These are phyloP conservation scores for Durusdinium trenchii DNA, from an alignment of 73 alveolate genomes.

Conservation along the genomic window DNA sequence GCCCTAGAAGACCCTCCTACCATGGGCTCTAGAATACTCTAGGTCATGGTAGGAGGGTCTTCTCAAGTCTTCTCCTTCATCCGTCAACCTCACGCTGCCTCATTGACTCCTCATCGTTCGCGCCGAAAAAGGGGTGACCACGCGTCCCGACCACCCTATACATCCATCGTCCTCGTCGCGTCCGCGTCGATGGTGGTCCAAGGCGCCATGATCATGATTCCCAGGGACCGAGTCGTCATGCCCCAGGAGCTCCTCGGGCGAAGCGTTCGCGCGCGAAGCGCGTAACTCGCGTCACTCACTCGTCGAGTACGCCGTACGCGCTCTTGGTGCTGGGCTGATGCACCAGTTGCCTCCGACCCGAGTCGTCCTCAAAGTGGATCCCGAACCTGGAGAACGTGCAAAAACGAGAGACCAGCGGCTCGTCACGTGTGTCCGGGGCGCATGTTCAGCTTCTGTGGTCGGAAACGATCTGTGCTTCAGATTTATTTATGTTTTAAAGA, in stretches of 20 bases:
- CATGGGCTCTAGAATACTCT: no score
- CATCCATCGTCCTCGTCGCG: neutral
- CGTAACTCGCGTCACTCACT: neutral
- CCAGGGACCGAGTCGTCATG: conserved; percentile 96
- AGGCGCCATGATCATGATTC: conserved; percentile 77
- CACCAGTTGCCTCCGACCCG: conserved; percentile 98
- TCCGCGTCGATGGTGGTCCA: neutral
- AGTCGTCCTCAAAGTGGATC: conserved; percentile 99
- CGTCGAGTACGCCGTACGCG: neutral
- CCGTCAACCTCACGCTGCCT: no score
- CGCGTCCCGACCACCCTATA: no score
- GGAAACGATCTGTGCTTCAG: neutral
- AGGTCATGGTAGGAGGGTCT: no score
- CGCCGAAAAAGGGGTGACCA: no score
- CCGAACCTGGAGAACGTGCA: conserved; percentile 90
- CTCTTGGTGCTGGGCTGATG: conserved; percentile 92
- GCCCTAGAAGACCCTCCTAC: neutral
- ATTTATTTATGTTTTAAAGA: no score
- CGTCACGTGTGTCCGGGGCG: neutral
- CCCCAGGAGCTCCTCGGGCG: conserved; percentile 99
- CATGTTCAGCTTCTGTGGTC: neutral
- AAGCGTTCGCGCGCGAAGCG: neutral
- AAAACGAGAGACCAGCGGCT: neutral
- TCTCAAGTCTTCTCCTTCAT: no score
- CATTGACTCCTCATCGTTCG: no score